These are phyloP conservation scores for Fonsecaea monophora DNA, from an alignment of 2,329 filamentous ascomycete genomes.

Conservation along the genomic window DNA sequence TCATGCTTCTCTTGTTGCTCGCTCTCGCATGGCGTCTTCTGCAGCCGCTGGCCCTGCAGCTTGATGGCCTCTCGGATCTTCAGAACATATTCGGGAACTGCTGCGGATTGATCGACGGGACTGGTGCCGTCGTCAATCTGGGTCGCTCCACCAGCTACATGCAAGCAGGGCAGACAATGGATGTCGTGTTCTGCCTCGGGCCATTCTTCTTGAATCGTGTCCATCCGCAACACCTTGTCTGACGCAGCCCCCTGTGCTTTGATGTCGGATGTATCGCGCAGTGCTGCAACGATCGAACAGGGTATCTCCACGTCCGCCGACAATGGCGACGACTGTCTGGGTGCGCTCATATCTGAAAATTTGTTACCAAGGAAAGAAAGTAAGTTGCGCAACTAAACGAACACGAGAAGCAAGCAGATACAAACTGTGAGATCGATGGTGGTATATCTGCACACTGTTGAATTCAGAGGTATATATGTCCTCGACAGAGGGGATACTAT, in stretches of 20 bases:
- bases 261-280: constrained; percentile 5
- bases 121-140: neutral
- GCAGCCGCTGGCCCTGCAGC: constrained; percentile 17
- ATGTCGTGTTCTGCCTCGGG: constrained; percentile 15
- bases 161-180: constrained; percentile 6
- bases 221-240: constrained; percentile 15
- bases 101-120: constrained; percentile 1
- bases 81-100: constrained; percentile 19
- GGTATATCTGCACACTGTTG: neutral
- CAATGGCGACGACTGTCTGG: constrained; percentile 11
- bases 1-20: constrained; percentile 2
- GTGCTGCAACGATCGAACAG: constrained; percentile 11
- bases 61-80: constrained; percentile 23
- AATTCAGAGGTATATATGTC: neutral
- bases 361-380: neutral
- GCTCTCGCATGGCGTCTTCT: neutral
- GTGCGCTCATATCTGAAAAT: constrained; percentile 13
- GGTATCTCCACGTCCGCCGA: constrained; percentile 11
- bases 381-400: neutral
- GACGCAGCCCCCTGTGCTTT: constrained; percentile 1
- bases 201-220: constrained; percentile 19
- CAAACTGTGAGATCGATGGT: neutral
- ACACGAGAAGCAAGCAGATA: neutral
- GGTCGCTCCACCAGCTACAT: neutral
- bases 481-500: too few relatives aligned